Base-by-base conservation (phyloP, 495 filamentous ascomycete species). In the Penicillium waksmanii region DNA sequence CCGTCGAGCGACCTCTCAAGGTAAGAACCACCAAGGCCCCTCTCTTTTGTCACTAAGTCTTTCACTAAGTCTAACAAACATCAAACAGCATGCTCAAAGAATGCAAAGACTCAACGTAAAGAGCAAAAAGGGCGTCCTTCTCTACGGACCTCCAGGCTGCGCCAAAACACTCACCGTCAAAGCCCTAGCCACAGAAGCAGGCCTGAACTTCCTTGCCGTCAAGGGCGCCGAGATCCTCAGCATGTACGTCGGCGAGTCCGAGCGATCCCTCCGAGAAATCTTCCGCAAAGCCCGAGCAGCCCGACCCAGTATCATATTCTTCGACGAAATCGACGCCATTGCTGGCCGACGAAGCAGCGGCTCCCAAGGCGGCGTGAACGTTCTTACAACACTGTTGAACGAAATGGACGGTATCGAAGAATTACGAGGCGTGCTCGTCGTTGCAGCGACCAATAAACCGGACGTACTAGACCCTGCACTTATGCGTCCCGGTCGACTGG, bases 201-300 rank as follows among this genome's bases (percentile, higher is more conserved):
- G 91, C 3, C 84, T 96, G 63, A 98, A 97, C 68, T 98, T 98
- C 72, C 84, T 98, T 73, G 90, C 93, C 21, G 91, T 98, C 36
- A 96, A 96, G 77, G 95, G 95, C n/a, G 91, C 92, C 33, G 95
- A 98, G 72, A 84, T 98, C 3, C 83, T 97, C 55, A 96, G 88
- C 75, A 97, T 96, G 92, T 98, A 97, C 74, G 93, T 98, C 21
- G 95, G 95, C 54, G 95, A 98, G 74, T 94, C 93, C 6, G 95
- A 98, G 76, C 87, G 93, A 9, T 87, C 89, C 25, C 80, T 98
- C 44, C 84, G 95, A 50, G 90, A 95, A 48, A 84, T 97, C 9
- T 98, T 98, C 73, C 82, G 87, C 51, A 91, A 92, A 62, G 95
- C 95, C 3, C 82, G 91, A 44, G 87, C 89, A 40, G 95, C 93